These are phyloP conservation scores for Physcia stellaris DNA, from an alignment of 495 filamentous ascomycete species.

Conservation along the genomic window DNA sequence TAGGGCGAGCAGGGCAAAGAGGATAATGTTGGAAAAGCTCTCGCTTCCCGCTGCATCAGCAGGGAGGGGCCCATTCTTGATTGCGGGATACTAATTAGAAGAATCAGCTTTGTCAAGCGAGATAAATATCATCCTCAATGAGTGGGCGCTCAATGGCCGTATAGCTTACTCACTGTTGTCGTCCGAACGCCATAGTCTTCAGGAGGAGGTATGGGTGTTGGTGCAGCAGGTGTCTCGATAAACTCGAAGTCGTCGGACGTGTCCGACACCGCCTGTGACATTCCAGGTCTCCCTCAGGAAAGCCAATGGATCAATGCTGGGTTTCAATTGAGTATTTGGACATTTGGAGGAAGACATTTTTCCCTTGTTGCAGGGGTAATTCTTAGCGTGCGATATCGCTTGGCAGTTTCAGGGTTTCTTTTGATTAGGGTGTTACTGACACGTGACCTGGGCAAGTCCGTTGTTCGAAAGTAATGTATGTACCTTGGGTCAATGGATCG, in stretches of 20 bases:
- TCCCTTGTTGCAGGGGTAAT: too few species aligned
- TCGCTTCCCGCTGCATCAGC: slow-evolving; percentile 41
- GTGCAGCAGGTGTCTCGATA: slow-evolving; percentile 48
- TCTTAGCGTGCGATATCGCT: too few species aligned
- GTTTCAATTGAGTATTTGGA: too few species aligned
- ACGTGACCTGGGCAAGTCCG: too few species aligned
- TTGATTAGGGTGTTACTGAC: too few species aligned
- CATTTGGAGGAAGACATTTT: too few species aligned
- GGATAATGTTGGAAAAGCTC: slow-evolving; percentile 40
- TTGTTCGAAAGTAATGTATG: too few species aligned
- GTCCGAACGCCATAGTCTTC: slow-evolving; percentile 43
- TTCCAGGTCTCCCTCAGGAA: too few species aligned
- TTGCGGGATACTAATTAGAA: slow-evolving; percentile 44
- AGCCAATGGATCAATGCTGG: too few species aligned
- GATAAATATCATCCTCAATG: background rate
- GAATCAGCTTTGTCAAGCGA: too few species aligned
- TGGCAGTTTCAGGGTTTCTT: too few species aligned
- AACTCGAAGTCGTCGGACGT: slow-evolving; percentile 54
- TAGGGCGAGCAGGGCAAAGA: slow-evolving; percentile 33
- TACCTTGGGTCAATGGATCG: too few species aligned
- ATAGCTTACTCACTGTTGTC: slow-evolving; percentile 35
- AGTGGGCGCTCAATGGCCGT: background rate
- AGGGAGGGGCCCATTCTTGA: slow-evolving; percentile 50
- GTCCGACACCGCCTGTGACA: slow-evolving; percentile 36
- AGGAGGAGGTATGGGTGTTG: slow-evolving; percentile 28